Evolutionary conservation across 306 rosid species (phyloP).

Genomic region (Fagus crenata): DNA sequence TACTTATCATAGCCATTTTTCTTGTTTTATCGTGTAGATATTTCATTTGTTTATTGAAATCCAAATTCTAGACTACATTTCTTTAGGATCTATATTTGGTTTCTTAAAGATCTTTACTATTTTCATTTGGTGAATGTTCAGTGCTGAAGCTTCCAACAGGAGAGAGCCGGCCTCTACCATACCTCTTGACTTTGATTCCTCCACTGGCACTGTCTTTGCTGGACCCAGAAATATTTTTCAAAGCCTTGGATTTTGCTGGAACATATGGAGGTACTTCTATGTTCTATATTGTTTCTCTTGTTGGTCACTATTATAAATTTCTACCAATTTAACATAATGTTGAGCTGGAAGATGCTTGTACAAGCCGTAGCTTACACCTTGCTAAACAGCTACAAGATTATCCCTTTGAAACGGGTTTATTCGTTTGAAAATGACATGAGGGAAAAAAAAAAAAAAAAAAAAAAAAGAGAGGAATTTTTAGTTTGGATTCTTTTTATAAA

Average conservation of each 20-base stretch:
- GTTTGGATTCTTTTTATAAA: background rate
- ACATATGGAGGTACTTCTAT: slow-evolving; percentile 66
- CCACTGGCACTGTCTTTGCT: slow-evolving; percentile 59
- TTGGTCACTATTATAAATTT: background rate
- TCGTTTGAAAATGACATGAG: background rate
- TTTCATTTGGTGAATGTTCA: slow-evolving; percentile 32
- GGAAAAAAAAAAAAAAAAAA: background rate
- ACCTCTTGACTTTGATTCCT: slow-evolving; percentile 55
- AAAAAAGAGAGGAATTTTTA: background rate
- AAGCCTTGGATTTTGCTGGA: slow-evolving; percentile 76
- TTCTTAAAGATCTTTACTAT: background rate
- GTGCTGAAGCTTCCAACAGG: slow-evolving; percentile 66
- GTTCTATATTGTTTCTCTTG: background rate
- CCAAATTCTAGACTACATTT: background rate
- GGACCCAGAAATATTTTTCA: slow-evolving; percentile 70
- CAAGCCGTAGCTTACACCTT: background rate
- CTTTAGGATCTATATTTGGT: background rate
- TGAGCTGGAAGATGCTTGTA: background rate
- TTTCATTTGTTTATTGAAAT: background rate
- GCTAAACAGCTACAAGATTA: background rate
- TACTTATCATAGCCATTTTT: background rate
- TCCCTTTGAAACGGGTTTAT: background rate
- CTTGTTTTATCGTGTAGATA: background rate
- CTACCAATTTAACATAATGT: background rate
- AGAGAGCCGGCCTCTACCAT: slow-evolving; percentile 57